A percentile compares a stretch with the other conserved stretches of the same genome.
These are phyloP conservation scores for Phalaenopsis equestris DNA, from an alignment of 106 monocot genomes.

Conservation along the genomic window DNA sequence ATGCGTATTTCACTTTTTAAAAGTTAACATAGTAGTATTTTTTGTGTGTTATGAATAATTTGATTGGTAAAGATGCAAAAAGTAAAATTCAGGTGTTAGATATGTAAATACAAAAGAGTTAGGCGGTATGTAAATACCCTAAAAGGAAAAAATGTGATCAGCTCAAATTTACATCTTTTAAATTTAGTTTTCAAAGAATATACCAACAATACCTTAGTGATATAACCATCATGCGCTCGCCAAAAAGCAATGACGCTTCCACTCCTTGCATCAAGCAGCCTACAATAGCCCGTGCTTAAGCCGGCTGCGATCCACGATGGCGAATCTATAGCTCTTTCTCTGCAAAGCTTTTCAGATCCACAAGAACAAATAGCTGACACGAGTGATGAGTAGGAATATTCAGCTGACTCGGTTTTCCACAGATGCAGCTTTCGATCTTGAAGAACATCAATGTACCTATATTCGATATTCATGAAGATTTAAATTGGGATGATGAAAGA, in stretches of 20 bases:
- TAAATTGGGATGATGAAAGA: neutral
- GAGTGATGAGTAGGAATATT: slow-evolving; percentile 68
- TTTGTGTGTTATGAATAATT: too few species aligned
- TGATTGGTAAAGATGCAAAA: too few species aligned
- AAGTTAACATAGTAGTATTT: too few species aligned
- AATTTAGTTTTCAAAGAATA: neutral
- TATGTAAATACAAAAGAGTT: too few species aligned
- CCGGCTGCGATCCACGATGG: slow-evolving; percentile 65
- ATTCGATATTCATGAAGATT: neutral
- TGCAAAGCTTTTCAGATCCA: slow-evolving; percentile 42
- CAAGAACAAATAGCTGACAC: slow-evolving; percentile 86
- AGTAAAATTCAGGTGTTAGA: too few species aligned
- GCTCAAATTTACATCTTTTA: neutral
- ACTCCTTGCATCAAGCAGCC: slow-evolving; percentile 79
- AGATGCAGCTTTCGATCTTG: slow-evolving; percentile 73
- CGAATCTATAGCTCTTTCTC: slow-evolving; percentile 18
- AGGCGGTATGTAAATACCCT: too few species aligned
- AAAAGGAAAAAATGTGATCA: neutral
- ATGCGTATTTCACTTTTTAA: too few species aligned
- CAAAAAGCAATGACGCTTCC: slow-evolving; percentile 69
- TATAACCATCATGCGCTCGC: slow-evolving; percentile 89
- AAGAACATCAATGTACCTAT: slow-evolving; percentile 81
- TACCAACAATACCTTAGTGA: slow-evolving; percentile 56
- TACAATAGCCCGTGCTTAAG: slow-evolving; percentile 81
- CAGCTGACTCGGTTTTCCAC: slow-evolving; percentile 67